Evolutionary conservation across 768 basidiomycete genomes (phyloP), one percentile per base, ranked within the genome.

Genomic region (Tubosaeta sp.): DNA sequence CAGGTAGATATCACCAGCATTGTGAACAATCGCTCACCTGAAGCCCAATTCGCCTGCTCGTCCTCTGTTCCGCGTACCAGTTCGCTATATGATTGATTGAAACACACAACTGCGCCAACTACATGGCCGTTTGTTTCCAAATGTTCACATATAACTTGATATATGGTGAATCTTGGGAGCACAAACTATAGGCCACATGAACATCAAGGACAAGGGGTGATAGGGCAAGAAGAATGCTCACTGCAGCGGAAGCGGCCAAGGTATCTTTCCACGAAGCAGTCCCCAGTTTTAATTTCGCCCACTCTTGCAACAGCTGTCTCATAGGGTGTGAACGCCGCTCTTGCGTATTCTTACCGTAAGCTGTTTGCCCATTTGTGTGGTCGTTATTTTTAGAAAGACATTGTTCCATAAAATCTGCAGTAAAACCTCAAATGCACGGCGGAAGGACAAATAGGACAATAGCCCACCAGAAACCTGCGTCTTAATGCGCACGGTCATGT

Each of bases 191-290:
- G 14, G 16, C 16, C 13, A 35, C 13, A 7, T 35, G 5, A 35
- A 34, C 33, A 11, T 25, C 22, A 42, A 12, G 17, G 5, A 27
- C 17, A 11, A 31, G 6, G n/a, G 14, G 3, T 39, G 3, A 5
- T 27, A 50, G 0, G 1, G 14, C n/a, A n/a, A 33, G 29, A 34
- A 9, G 4, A 5, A 37, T 16, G 35, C 53, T 44, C 42, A 57
- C 59, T 1, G 1, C 19, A 11, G 11, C 26, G 7, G 57, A 12
- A 3, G 29, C 17, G 25, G 7, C 11, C 34, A 59, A 26, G 19
- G 46, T 48, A 16, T 38, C 42, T 14, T 45, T 29, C 58, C 58
- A 59, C 7, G 53, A 37, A 3, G 25, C 9, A 31, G 11, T n/a
- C 0, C 7, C 9, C 29, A 60, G 17, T 25, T 16, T 53, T 14